phyloP scores from a whole-genome alignment of 306 rosid genomes.

The Dryas drummondii region DNA sequence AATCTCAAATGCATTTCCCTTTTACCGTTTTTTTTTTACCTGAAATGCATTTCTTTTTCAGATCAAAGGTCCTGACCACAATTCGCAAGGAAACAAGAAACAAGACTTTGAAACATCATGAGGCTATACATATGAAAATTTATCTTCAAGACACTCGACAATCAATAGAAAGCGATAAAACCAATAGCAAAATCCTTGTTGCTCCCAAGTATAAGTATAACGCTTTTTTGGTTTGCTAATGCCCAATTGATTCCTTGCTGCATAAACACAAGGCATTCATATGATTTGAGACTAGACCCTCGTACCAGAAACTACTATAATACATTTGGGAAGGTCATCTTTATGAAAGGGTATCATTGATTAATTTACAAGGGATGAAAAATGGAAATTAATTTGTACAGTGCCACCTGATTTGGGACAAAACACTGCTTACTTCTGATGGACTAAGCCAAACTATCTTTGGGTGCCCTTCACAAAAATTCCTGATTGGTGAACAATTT shows the following conservation, averaged over 20 bases:
- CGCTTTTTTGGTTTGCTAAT: background rate
- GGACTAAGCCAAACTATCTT: background rate
- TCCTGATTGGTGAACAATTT: background rate
- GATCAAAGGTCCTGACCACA: too few species aligned
- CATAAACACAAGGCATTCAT: background rate
- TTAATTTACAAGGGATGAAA: background rate
- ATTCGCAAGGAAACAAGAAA: too few species aligned
- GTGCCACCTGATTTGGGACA: conserved; percentile 4
- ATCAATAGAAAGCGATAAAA: background rate
- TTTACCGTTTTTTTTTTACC: too few species aligned
- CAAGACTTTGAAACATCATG: background rate
- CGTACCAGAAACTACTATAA: background rate
- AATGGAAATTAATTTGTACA: background rate
- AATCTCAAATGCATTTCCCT: too few species aligned
- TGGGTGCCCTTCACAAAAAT: background rate
- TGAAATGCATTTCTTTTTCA: too few species aligned
- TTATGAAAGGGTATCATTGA: background rate
- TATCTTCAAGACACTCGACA: background rate
- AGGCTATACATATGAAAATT: background rate
- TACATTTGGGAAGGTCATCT: background rate
- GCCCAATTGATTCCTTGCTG: background rate
- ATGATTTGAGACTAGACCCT: background rate
- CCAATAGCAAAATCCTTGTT: background rate
- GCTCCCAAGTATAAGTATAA: background rate
- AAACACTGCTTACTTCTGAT: background rate